These are phyloP conservation scores for Eucalyptus urophylla DNA, from an alignment of 345 rosid species.

Conservation along the genomic window DNA sequence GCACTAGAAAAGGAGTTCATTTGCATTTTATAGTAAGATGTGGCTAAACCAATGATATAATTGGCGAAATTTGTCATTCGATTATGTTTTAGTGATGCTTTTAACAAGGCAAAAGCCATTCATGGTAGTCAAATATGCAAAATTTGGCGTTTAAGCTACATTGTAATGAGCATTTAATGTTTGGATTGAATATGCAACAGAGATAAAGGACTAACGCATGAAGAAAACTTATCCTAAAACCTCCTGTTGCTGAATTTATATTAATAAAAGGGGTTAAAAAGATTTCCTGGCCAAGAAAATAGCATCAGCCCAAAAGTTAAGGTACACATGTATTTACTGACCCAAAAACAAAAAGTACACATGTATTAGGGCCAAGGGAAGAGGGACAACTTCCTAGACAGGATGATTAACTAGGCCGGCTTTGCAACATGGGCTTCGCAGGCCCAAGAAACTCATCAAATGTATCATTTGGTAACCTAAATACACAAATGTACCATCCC, in stretches of 20 bases:
- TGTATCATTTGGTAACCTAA: neutral
- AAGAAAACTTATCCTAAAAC: neutral
- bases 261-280: neutral
- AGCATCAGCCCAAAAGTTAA: neutral
- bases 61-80: neutral
- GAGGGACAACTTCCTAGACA: neutral
- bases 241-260: neutral
- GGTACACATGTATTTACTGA: neutral
- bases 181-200: neutral
- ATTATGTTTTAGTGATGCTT: neutral
- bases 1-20: neutral
- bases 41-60: neutral
- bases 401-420: neutral
- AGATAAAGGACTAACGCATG: neutral
- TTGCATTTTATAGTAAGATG: neutral
- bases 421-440: neutral
- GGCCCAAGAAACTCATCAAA: neutral
- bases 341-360: neutral
- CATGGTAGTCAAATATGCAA: neutral
- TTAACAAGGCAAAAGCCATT: neutral
- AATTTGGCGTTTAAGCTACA: neutral
- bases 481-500: neutral
- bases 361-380: neutral
- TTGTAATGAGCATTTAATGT: neutral
- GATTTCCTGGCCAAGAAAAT: neutral